Conservation (phyloP, 176 grass and related monocot genomes). For the Stipa capillata region DNA sequence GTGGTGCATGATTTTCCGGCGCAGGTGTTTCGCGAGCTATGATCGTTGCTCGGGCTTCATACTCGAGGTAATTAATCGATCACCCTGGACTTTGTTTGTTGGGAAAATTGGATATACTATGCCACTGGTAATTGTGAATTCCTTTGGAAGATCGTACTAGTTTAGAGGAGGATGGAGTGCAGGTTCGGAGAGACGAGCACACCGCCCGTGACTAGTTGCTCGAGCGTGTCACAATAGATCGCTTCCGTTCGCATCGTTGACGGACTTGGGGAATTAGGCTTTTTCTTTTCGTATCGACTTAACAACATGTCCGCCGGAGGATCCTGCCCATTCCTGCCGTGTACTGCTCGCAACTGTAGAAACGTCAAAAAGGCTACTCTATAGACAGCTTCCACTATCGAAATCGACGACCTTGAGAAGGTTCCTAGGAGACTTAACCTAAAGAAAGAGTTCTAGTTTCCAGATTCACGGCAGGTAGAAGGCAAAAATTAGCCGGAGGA, state of each 20-base stretch:
- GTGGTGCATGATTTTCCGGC: too few relatives aligned
- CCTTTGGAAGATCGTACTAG: not conserved
- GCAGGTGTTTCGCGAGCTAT: not conserved
- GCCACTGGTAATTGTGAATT: too few relatives aligned
- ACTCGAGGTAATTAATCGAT: not conserved
- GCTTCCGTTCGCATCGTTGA: slow-evolving; percentile 17
- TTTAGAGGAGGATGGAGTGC: not conserved
- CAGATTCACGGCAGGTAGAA: not conserved
- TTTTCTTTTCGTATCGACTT: not conserved
- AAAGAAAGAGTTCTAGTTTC: not conserved
- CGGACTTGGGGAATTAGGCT: not conserved
- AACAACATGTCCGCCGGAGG: not conserved
- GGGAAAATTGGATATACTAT: too few relatives aligned
- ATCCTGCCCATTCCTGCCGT: slow-evolving; percentile 18
- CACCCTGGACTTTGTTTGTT: not conserved
- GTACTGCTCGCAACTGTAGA: not conserved
- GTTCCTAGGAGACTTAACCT: not conserved
- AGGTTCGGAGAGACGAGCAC: not conserved
- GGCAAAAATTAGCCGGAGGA: not conserved
- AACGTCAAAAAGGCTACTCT: not conserved
- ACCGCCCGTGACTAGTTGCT: not conserved
- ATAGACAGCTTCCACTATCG: not conserved
- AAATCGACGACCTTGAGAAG: not conserved
- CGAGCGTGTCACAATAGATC: not conserved
- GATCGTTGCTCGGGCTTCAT: not conserved